Conservation (phyloP, 1,284 basidiomycete species). For the Cutaneotrichosporon arboriforme region DNA sequence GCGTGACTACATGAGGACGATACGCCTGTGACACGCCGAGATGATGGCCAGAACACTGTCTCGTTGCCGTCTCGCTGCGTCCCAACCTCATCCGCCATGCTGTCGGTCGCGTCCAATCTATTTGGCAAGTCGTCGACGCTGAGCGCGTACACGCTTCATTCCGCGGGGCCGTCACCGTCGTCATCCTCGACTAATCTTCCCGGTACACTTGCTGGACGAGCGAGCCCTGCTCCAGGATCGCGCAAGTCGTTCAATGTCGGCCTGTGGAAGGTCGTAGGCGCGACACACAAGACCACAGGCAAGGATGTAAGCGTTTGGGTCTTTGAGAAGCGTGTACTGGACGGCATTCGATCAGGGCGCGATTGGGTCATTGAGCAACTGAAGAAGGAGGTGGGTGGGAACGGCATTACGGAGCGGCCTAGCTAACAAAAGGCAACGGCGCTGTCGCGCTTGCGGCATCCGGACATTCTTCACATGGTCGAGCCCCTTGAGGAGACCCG, state of each 20-base stretch:
- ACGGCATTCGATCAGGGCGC: conserved; percentile 60
- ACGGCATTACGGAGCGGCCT: background rate
- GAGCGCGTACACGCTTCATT: conserved; percentile 67
- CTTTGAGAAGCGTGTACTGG: conserved; percentile 71
- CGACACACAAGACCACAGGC: conserved; percentile 75
- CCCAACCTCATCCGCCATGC: background rate
- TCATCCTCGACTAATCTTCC: conserved; percentile 43
- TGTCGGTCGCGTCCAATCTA: conserved; percentile 65
- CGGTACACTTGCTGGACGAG: conserved; percentile 45
- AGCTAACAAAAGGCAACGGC: conserved; percentile 63
- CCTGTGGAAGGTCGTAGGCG: conserved; percentile 77
- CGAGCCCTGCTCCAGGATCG: conserved; percentile 35
- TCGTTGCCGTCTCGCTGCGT: too few relatives aligned
- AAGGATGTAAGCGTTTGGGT: conserved; percentile 84
- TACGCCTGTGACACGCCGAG: too few relatives aligned
- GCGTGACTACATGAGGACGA: too few relatives aligned
- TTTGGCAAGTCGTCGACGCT: conserved; percentile 80
- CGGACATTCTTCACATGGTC: conserved; percentile 95
- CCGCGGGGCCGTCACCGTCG: conserved; percentile 29
- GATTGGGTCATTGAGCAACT: conserved; percentile 74
- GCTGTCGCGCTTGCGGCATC: conserved; percentile 80
- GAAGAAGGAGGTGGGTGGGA: conserved; percentile 71
- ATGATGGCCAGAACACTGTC: too few relatives aligned
- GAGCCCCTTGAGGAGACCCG: conserved; percentile 96
- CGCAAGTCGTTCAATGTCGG: conserved; percentile 61